Evolutionary conservation across 2,329 filamentous ascomycete genomes (phyloP), one percentile per base, ranked within the genome.

Genomic region (Daldinia sp.): DNA sequence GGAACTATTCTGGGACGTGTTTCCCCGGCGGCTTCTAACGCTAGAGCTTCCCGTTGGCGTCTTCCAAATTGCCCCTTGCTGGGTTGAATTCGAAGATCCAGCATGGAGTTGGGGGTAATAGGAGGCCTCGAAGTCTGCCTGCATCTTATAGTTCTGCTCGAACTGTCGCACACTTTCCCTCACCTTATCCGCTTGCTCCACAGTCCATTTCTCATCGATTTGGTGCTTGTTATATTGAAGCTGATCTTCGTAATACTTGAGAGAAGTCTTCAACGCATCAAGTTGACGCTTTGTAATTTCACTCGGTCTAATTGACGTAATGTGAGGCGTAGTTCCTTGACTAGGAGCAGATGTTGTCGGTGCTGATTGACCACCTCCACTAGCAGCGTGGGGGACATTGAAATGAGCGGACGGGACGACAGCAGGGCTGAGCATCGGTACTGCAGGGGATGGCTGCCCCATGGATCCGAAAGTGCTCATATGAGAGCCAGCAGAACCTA

Each of bases 261-360:
- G 77, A n/a, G 81, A 80, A n/a, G 72, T 69, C 37, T 80, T 80
- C 55, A 89, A 79, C 39, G 77, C 75, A 19, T 82, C 79, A 50
- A 88, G 81, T 67, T 88, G 85, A 67, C 83, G 85, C 71, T 78
- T 84, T 6, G 84, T 87, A 67, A 88, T 86, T n/a, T 86, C 83
- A 68, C 85, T 88, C 3, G 81, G 82, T 19, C 81, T 81, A 64
- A 88, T 88, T 5, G 85, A 87, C n/a, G 85, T 87, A 21, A 83
- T 77, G 2, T 82, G 84, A 10, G 82, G 80, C 27, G 61, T 43
- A 13, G 57, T n/a, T 51, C 54, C 66, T 5, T 58, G 50, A 23
- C 58, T 73, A 60, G 68, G 69, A 25, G 52, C 43, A 17, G 37
- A 34, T 25, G 53, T 25, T 34, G 57, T 43, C 11, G 64, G 61